Conservation (phyloP, 352 stramenopile species). For the Phytophthora uliginosa region DNA sequence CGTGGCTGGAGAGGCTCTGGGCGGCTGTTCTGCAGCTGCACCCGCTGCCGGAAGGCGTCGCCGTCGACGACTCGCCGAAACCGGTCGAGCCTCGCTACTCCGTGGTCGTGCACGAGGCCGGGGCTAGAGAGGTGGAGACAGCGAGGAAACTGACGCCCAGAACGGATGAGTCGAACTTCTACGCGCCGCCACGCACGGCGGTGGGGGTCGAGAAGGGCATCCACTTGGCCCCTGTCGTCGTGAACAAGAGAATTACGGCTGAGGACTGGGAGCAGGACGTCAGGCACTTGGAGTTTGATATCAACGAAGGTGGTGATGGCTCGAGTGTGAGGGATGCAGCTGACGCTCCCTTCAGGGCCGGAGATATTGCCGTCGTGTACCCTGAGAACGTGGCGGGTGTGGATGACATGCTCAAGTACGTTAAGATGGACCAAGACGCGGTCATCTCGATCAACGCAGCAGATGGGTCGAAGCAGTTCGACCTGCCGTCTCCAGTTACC, state of each 20-base stretch:
- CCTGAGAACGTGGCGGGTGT: constrained; percentile 82
- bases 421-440: constrained; percentile 43
- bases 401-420: constrained; percentile 72
- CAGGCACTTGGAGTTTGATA: constrained; percentile 79
- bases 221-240: constrained; percentile 58
- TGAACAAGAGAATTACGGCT: constrained; percentile 75
- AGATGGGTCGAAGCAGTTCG: constrained; percentile 53
- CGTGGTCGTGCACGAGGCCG: constrained; percentile 39
- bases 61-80: constrained; percentile 75
- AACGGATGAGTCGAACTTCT: constrained; percentile 61
- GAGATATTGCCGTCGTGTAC: constrained; percentile 83
- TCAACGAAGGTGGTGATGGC: constrained; percentile 18
- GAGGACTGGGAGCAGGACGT: constrained; percentile 87
- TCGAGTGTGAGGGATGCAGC: background rate
- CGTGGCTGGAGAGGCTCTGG: constrained; percentile 87
- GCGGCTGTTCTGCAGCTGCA: constrained; percentile 54
- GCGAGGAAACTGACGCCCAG: constrained; percentile 36
- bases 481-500: constrained; percentile 65
- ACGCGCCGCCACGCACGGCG: constrained; percentile 56
- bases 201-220: constrained; percentile 58
- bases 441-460: constrained; percentile 61
- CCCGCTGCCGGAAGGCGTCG: constrained; percentile 60
- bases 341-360: constrained; percentile 57
- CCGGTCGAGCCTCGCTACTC: constrained; percentile 61
- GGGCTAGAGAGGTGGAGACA: constrained; percentile 17